Conservation (phyloP, 2,329 filamentous ascomycete genomes). For the Phaeosphaeria sp. region DNA sequence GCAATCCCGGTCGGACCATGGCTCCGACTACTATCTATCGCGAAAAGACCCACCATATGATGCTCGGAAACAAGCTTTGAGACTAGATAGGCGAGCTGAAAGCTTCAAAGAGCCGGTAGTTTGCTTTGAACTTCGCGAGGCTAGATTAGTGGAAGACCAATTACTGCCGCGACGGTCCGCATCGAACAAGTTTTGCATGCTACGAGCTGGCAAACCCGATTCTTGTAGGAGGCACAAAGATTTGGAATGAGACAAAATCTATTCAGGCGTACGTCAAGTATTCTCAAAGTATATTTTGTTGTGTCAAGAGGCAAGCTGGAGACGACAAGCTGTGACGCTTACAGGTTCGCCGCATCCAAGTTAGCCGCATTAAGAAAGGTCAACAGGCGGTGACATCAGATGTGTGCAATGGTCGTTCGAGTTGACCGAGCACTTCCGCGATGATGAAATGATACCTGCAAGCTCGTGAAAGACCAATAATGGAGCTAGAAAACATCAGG, state of each 20-base stretch:
- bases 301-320: neutral
- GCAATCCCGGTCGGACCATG: no score
- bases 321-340: neutral
- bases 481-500: conserved; percentile 18
- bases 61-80: neutral
- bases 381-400: conserved; percentile 8
- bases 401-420: neutral
- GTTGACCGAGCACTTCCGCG: conserved; percentile 21
- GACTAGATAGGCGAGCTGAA: neutral
- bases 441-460: conserved; percentile 25
- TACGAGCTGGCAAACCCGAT: no score
- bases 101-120: neutral
- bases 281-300: no score
- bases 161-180: neutral
- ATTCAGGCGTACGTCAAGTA: no score
- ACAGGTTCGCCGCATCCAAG: no score
- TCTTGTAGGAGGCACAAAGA: no score
- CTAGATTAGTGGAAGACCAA: neutral
- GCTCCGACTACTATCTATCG: no score
- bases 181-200: neutral
- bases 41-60: neutral
- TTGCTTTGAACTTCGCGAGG: neutral
- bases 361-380: conserved; percentile 11
- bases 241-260: no score
- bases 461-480: conserved; percentile 17